A percentile compares a stretch with the other conserved stretches of the same genome.
These are phyloP conservation scores for Tricladium varicosporioides DNA, from an alignment of 2,329 filamentous ascomycete species.

Conservation along the genomic window DNA sequence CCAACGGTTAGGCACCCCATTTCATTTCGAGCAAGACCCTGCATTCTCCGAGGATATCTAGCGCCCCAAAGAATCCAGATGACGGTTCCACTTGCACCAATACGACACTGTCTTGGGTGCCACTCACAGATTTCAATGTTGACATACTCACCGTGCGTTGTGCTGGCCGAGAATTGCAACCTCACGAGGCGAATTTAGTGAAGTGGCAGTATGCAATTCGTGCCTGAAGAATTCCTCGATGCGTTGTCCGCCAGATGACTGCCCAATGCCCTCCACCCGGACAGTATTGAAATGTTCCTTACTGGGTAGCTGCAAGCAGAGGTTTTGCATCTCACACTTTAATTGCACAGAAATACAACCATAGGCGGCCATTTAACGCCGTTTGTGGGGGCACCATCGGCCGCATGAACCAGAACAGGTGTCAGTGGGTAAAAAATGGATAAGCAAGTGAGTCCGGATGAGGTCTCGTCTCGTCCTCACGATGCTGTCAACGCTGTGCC, in stretches of 20 bases:
- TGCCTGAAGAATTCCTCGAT: slow-evolving; percentile 2
- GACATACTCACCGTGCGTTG: slow-evolving; percentile 11
- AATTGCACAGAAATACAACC: slow-evolving; percentile 2
- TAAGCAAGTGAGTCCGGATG: not conserved
- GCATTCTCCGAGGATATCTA: not conserved
- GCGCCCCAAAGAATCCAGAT: not conserved
- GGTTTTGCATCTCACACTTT: slow-evolving; percentile 1
- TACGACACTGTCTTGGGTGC: not conserved
- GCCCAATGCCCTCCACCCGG: not conserved
- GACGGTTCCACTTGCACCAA: not conserved
- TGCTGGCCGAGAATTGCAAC: not conserved
- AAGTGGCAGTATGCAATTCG: slow-evolving; percentile 11
- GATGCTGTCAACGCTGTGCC: not conserved
- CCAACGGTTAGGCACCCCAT: not conserved
- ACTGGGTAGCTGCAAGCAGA: slow-evolving; percentile 3
- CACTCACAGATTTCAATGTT: not conserved
- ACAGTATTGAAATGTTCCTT: not conserved
- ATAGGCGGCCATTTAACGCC: not conserved
- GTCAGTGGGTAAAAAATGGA: not conserved
- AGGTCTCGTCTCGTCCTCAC: not conserved
- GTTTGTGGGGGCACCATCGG: slow-evolving; percentile 3
- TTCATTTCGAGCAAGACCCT: not conserved
- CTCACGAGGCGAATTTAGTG: not conserved
- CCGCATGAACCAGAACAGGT: not conserved
- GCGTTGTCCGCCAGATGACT: slow-evolving; percentile 11